Conservation (phyloP, 192 early-diverging fungal genomes). For the Rhizophagus prolifer region DNA sequence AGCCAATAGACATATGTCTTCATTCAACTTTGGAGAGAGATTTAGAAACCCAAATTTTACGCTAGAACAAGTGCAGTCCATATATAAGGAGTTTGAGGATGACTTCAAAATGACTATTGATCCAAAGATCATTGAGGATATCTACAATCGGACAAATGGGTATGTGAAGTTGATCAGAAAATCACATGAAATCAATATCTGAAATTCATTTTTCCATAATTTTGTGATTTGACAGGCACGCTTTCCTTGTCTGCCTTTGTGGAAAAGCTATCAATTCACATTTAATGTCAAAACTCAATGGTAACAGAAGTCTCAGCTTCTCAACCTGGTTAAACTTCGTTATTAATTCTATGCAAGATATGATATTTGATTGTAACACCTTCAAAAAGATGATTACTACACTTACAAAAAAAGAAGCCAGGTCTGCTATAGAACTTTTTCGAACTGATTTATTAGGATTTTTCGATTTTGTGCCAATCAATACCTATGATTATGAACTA, state of each 20-base stretch:
- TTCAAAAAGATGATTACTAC: constrained; percentile 24
- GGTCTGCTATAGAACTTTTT: constrained; percentile 25
- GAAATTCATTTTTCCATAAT: not conserved
- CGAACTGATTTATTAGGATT: constrained; percentile 20
- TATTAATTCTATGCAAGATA: not conserved
- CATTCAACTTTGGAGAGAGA: constrained; percentile 33
- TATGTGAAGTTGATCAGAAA: constrained; percentile 23
- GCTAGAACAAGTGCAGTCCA: constrained; percentile 29
- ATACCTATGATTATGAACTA: constrained; percentile 3
- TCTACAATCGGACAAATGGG: constrained; percentile 31
- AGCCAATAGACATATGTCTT: constrained; percentile 15
- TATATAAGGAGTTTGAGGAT: constrained; percentile 16
- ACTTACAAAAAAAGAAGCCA: constrained; percentile 15
- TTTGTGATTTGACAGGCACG: constrained; percentile 10
- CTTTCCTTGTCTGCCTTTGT: constrained; percentile 21
- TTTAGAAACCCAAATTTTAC: constrained; percentile 36
- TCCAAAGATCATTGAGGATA: constrained; percentile 28
- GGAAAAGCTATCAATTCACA: not conserved
- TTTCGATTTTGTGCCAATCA: constrained; percentile 11
- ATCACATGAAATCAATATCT: constrained; percentile 18
- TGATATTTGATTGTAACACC: constrained; percentile 14
- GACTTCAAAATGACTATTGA: constrained; percentile 25
- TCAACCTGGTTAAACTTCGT: constrained; percentile 13
- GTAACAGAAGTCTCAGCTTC: constrained; percentile 8
- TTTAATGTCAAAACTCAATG: not conserved